Evolutionary conservation across 805 yeast species (phyloP).

Genomic region (Citeromyces nyonsensis): DNA sequence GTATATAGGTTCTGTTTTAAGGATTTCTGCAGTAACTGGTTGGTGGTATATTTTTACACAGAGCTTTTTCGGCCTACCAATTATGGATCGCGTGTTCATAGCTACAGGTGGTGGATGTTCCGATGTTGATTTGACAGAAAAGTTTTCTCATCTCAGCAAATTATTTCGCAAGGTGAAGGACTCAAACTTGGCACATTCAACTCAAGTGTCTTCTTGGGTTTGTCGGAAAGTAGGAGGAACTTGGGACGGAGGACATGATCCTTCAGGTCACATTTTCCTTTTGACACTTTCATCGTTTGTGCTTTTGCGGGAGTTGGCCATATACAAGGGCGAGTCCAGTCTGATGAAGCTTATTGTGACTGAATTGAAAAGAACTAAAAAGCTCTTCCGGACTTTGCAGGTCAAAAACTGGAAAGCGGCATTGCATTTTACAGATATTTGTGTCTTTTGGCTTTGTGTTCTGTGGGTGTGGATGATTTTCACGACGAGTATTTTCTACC

Average conservation of each 20-base stretch:
- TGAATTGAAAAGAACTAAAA: slow-evolving; percentile 1
- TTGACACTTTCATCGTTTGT: slow-evolving; percentile 52
- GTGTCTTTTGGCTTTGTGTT: slow-evolving; percentile 17
- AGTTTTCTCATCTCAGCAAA: neutral
- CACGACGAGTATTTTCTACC: slow-evolving; percentile 77
- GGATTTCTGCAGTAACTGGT: slow-evolving; percentile 40
- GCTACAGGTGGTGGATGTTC: slow-evolving; percentile 74
- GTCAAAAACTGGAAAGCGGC: too few species aligned
- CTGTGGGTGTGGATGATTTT: slow-evolving; percentile 84
- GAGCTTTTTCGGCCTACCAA: slow-evolving; percentile 71
- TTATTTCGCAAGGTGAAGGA: neutral
- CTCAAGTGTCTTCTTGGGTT: slow-evolving; percentile 15
- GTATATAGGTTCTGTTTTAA: slow-evolving; percentile 9
- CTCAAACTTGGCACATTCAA: slow-evolving; percentile 1
- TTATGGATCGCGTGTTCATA: slow-evolving; percentile 77
- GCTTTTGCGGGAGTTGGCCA: slow-evolving; percentile 44
- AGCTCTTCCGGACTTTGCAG: slow-evolving; percentile 1
- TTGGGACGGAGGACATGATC: slow-evolving; percentile 88
- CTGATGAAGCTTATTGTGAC: slow-evolving; percentile 1
- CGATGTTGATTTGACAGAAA: slow-evolving; percentile 1
- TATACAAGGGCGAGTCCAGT: slow-evolving; percentile 5
- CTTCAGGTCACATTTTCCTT: slow-evolving; percentile 85
- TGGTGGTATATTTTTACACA: slow-evolving; percentile 88
- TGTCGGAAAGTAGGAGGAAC: slow-evolving; percentile 48
- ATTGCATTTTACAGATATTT: slow-evolving; percentile 9